A percentile compares a stretch with the other conserved stretches of the same genome.
Conservation (phyloP, 2,329 filamentous ascomycete species). For the Penicillium corylophilum region DNA sequence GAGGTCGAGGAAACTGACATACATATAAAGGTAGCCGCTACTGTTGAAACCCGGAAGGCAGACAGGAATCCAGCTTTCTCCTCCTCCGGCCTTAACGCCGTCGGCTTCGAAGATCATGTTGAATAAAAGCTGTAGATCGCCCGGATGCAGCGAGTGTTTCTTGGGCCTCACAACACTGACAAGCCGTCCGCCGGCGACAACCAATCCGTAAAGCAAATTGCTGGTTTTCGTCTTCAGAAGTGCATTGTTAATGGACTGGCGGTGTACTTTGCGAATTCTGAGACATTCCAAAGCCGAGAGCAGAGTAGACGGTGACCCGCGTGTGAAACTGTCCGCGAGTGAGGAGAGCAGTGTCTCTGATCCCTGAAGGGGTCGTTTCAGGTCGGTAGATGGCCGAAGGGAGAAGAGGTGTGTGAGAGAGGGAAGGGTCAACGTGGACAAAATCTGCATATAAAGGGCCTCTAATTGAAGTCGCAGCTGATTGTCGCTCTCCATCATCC, state of each 20-base stretch:
- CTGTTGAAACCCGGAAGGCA: conserved; percentile 97
- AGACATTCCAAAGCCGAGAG: conserved; percentile 90
- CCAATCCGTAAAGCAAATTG: conserved; percentile 84
- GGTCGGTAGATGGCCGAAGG: conserved; percentile 87
- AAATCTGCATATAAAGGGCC: conserved; percentile 95
- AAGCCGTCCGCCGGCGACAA: conserved; percentile 87
- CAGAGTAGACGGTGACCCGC: conserved; percentile 83
- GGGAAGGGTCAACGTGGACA: conserved; percentile 90
- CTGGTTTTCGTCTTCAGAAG: conserved; percentile 75
- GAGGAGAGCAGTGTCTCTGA: conserved; percentile 90
- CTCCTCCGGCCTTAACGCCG: conserved; percentile 84
- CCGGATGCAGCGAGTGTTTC: conserved; percentile 91
- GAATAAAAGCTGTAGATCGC: conserved; percentile 93
- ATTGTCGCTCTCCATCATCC: conserved; percentile 84
- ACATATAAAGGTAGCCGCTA: conserved; percentile 96
- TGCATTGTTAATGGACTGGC: conserved; percentile 80
- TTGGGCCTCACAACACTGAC: conserved; percentile 94
- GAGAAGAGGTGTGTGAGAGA: conserved; percentile 83
- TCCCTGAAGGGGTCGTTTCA: conserved; percentile 84
- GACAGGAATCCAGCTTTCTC: conserved; percentile 95
- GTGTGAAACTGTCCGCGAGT: conserved; percentile 89
- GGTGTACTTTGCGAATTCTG: conserved; percentile 84
- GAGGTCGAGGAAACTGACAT: conserved; percentile 87
- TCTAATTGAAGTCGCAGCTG: conserved; percentile 87
- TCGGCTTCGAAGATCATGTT: conserved; percentile 99